Evolutionary conservation across 2,329 filamentous ascomycete species (phyloP), one percentile per base, ranked within the genome.

Genomic region (Helicocarpus griseus): DNA sequence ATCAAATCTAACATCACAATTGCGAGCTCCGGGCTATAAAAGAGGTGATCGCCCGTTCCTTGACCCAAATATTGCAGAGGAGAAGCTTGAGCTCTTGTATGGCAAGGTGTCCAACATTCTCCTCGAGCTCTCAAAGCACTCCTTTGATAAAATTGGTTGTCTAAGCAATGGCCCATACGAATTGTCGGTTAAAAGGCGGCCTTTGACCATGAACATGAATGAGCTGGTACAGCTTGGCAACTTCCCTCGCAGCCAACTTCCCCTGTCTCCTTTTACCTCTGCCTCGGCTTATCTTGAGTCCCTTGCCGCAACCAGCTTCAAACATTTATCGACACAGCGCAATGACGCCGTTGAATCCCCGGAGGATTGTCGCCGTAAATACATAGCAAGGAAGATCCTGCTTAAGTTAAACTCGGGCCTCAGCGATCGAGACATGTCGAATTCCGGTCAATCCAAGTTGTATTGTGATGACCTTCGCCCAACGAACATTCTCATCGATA

Each of bases 191-290:
- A 58, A 59, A 19, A 48, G 54, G 52, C 55, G 66, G 51, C 68
- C 69, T 5, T 56, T 72, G n/a, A 71, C 67, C n/a, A 68, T 66
- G 47, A 67, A 68, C 35, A 71, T 72, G 65, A 71, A 73, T 51
- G 65, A 70, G 53, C 48, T 68, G 45, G 63, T 56, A 0, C 64
- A 58, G 46, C 58, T 67, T 22, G 57, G 65, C 13, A 60, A 59
- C 35, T 71, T 64, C 52, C 62, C 65, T 6, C 50, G 52, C 17
- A 52, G 57, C 43, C 38, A 58, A 31, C 67, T 68, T 53, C 58
- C 64, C 29, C 64, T 60, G 0, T 45, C 56, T 5, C 57, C 61
- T 4, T 71, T 69, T 54, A 51, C 62, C 47, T 46, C 56, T 43
- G 57, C 63, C 28, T 63, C 57, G 50, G 64, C 64, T 36, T 70